Evolutionary conservation across 1,284 basidiomycete genomes (phyloP).

Genomic region (Ustilago loliicola): DNA sequence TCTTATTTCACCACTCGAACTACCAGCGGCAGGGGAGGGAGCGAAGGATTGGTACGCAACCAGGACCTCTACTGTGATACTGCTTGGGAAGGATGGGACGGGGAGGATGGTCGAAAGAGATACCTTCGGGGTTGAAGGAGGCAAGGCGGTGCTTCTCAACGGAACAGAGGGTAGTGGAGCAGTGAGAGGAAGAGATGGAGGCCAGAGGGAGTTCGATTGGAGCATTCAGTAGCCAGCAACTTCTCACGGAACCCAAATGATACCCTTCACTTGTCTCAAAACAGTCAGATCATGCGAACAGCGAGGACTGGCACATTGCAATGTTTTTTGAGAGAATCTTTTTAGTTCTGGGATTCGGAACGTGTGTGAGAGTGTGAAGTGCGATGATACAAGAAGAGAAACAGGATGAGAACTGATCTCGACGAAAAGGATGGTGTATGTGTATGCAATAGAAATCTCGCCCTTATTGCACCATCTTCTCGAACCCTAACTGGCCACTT

Average conservation of each 20-base stretch:
- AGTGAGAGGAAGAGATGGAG: conserved; percentile 9
- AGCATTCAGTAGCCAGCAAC: neutral
- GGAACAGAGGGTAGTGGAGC: conserved; percentile 16
- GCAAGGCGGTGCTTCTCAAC: conserved; percentile 22
- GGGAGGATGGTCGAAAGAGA: conserved; percentile 48
- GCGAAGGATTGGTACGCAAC: conserved; percentile 51
- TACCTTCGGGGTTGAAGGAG: conserved; percentile 21
- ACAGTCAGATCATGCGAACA: neutral
- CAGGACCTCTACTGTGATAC: conserved; percentile 47
- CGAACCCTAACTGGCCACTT: neutral
- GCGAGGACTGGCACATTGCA: too few relatives aligned
- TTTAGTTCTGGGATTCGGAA: conserved; percentile 14
- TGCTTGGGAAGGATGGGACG: conserved; percentile 23
- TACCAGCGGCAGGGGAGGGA: conserved; percentile 1
- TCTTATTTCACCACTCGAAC: conserved; percentile 39
- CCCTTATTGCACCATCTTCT: neutral
- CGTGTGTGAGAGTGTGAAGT: conserved; percentile 15
- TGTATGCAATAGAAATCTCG: conserved; percentile 15
- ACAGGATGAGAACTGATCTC: neutral
- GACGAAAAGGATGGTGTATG: neutral
- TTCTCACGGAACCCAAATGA: too few relatives aligned
- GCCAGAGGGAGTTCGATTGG: conserved; percentile 26
- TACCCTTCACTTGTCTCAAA: neutral
- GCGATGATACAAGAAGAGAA: conserved; percentile 45
- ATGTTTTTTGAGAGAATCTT: conserved; percentile 22